These are phyloP conservation scores for Collariella sp. DNA, from an alignment of 495 filamentous ascomycete species.

Conservation along the genomic window DNA sequence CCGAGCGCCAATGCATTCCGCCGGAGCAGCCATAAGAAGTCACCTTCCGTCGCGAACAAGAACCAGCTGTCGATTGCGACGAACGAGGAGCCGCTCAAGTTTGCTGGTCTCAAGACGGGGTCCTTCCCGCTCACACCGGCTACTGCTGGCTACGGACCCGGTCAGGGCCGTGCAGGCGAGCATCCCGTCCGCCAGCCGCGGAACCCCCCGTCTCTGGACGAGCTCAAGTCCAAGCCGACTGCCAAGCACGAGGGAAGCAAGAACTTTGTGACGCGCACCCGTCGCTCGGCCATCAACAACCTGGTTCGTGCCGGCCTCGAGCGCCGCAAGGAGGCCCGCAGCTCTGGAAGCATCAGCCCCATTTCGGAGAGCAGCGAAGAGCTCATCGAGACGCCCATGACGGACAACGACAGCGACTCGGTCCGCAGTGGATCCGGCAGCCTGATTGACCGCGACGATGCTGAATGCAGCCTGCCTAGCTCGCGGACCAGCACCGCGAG, in stretches of 20 bases:
- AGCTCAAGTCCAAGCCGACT: slow-evolving; percentile 83
- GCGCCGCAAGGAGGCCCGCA: slow-evolving; percentile 59
- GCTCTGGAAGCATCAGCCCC: slow-evolving; percentile 75
- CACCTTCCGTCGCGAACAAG: slow-evolving; percentile 63
- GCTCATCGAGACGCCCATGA: slow-evolving; percentile 54
- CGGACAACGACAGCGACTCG: slow-evolving; percentile 74
- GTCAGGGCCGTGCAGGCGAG: slow-evolving; percentile 85
- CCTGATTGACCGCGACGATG: slow-evolving; percentile 59
- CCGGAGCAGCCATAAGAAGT: slow-evolving; percentile 86
- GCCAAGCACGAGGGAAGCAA: slow-evolving; percentile 94
- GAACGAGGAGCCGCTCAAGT: slow-evolving; percentile 47
- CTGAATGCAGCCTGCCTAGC: slow-evolving; percentile 59
- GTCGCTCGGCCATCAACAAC: slow-evolving; percentile 83
- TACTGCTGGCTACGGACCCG: slow-evolving; percentile 79
- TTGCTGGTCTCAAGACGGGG: slow-evolving; percentile 64
- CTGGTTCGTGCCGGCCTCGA: slow-evolving; percentile 84
- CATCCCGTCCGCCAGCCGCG: slow-evolving; percentile 91
- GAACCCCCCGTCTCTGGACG: slow-evolving; percentile 84
- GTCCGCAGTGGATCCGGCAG: slow-evolving; percentile 72
- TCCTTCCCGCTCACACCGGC: slow-evolving; percentile 73
- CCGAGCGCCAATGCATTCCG: slow-evolving; percentile 82
- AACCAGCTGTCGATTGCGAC: slow-evolving; percentile 48
- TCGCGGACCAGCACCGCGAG: slow-evolving; percentile 63
- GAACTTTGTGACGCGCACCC: slow-evolving; percentile 92
- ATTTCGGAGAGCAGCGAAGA: slow-evolving; percentile 77